Conservation (phyloP, 768 basidiomycete genomes). For the Tylopilus sp. region DNA sequence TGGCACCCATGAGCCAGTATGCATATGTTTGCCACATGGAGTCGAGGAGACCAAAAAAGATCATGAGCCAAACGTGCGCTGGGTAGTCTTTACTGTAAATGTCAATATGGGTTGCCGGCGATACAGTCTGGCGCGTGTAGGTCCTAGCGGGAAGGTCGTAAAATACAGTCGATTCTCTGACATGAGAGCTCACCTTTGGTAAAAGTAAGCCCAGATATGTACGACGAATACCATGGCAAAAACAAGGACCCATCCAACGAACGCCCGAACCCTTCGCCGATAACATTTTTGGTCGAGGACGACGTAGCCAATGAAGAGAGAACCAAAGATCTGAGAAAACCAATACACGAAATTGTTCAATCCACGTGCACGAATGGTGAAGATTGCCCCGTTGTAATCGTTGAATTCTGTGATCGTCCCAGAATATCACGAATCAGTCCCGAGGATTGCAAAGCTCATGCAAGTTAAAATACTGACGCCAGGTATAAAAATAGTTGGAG, state of each 20-base stretch:
- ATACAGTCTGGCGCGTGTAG: conserved; percentile 58
- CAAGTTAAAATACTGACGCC: conserved; percentile 53
- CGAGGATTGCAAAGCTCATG: background rate
- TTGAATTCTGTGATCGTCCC: conserved; percentile 64
- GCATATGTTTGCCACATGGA: conserved; percentile 83
- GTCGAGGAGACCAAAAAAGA: conserved; percentile 72
- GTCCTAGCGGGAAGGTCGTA: conserved; percentile 2
- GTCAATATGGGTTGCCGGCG: conserved; percentile 46
- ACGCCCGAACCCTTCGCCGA: conserved; percentile 66
- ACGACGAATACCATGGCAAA: conserved; percentile 63
- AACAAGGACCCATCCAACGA: conserved; percentile 64
- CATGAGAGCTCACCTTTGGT: conserved; percentile 54
- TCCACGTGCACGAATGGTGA: conserved; percentile 74
- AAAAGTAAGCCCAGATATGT: conserved; percentile 77
- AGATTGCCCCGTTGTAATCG: conserved; percentile 72
- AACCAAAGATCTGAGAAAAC: conserved; percentile 74
- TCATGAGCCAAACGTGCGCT: conserved; percentile 59
- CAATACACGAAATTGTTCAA: conserved; percentile 81
- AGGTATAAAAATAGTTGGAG: conserved; percentile 83
- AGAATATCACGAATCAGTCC: background rate
- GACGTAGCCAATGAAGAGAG: conserved; percentile 60
- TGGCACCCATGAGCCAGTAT: conserved; percentile 84
- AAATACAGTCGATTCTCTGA: background rate
- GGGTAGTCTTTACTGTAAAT: conserved; percentile 54
- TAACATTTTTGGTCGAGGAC: conserved; percentile 59